Evolutionary conservation across 2,329 filamentous ascomycete genomes (phyloP), one percentile per base, ranked within the genome.

Genomic region (Colletotrichum sp.): DNA sequence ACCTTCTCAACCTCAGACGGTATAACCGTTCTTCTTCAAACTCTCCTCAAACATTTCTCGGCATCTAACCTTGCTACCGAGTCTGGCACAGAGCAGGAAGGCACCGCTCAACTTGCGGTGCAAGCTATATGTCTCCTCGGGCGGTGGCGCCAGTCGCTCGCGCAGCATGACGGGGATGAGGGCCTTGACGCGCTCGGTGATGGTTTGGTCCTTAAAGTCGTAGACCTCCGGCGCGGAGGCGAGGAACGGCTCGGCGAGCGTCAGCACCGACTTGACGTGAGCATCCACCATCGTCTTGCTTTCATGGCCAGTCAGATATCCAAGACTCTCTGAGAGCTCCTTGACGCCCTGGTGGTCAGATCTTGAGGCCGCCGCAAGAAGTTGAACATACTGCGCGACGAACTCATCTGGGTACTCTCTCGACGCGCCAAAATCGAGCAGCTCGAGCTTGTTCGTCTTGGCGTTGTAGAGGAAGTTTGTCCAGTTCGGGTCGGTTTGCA

Each of bases 401-500:
- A 99, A 99, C 16, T 90, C 87, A 52, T 92, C 90, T 0, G 96
- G 95, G 82, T 93, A 99, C 79, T 96, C 96, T 80, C 97, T 91
- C 24, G 94, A 96, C 44, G 97, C 97, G 75, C 97, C 97, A 84
- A 99, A 99, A 85, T 99, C 98, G 68, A 99, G 92, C 1, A 99
- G 91, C 84, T 98, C 96, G 16, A 99, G 93, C 81, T 92, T 94
- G 80, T 92, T 88, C 6, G 90, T 92, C 24, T 87, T 80, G 2
- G 92, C 88, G 80, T 99, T 97, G 89, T 95, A 99, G 24, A 99
- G 89, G 84, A 99, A 99, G 85, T 99, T 99, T 39, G 96, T 99
- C 97, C 97, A 99, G 88, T 99, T 99, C 55, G 97, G 97, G 83
- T 99, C 97, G 7, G 97, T 99, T 86, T 99, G 97, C 97, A 99